Conservation (phyloP, 2,329 filamentous ascomycete genomes). For the Apiospora koreana region DNA sequence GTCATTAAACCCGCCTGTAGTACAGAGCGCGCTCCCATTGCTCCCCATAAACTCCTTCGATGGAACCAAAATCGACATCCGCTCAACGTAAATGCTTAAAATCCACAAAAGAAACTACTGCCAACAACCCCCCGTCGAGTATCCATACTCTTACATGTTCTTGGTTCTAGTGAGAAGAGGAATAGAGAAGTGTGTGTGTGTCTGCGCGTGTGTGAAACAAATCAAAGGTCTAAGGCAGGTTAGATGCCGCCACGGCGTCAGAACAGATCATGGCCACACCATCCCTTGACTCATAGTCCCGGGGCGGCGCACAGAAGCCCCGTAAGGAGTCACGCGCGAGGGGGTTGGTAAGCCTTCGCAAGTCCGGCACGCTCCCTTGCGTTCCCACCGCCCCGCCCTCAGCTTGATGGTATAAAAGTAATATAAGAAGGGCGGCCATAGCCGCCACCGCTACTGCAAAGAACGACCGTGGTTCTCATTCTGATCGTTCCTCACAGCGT, state of each 20-base stretch:
- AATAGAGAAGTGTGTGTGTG: not conserved
- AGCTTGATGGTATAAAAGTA: not conserved
- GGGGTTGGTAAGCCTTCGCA: not conserved
- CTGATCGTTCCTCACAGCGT: not conserved
- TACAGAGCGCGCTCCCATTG: not conserved
- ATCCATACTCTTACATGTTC: not conserved
- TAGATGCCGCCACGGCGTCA: not conserved
- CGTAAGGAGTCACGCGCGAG: not conserved
- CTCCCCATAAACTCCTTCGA: not conserved
- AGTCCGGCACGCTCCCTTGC: not conserved
- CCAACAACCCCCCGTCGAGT: not conserved
- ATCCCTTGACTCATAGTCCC: not conserved
- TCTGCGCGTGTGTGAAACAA: no score
- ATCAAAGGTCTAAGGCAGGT: not conserved
- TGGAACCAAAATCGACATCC: not conserved
- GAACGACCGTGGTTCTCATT: not conserved
- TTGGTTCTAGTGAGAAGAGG: not conserved
- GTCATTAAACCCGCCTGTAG: not conserved
- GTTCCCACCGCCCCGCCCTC: not conserved
- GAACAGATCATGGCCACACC: not conserved
- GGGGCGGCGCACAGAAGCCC: not conserved
- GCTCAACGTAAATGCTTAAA: conserved; percentile 1
- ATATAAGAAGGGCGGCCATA: not conserved
- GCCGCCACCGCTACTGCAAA: not conserved
- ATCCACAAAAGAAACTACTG: not conserved